Base-by-base conservation (phyloP, 805 yeast species). In the Monosporozyma siamensis region DNA sequence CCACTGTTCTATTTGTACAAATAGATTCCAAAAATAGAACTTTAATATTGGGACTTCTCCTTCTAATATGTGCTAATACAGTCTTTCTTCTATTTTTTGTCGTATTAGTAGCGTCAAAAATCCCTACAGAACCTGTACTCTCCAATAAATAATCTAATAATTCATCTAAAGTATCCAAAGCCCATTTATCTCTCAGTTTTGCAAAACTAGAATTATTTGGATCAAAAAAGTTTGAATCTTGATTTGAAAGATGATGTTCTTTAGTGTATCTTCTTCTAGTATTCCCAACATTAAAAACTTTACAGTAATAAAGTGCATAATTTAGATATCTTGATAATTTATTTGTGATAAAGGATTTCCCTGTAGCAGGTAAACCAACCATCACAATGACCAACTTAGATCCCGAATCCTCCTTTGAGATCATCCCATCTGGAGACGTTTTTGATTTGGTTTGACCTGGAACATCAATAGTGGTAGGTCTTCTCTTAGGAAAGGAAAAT, bases 341-440 rank as follows among this genome's bases (percentile, higher is more conserved):
- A 63, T 88, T 90, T 41, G 97, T 87, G 48, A 90, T 78, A 59
- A 89, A 92, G 1, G 95, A 83, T 61, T 90, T 90, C 3, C 98
- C 98, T 42, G 97, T 70, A 0, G 97, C 97, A 0, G 97, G 97
- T 11, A 82, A 62, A 0, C 98, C 98, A 12, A 90, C 96, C 97
- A 90, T 90, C 15, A 92, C 94, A 45, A 90, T 86, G 12, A 90
- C 95, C 41, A 90, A 71, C 56, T 87, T 83, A 11, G 88, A 77
- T 1, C 87, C 90, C 4, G 83, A 79, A 55, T 87, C 96, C 29
- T 60, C 61, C 17, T 73, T 68, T 1, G 78, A 77, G 26, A 77
- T 76, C 25, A 69, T 67, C 4, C 86, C 86, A 58, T 85, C 90
- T 0, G 95, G 92, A 0, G 88, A 77, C 3, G 75, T 75, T 47